Base-by-base conservation (phyloP, 768 basidiomycete species). In the Podaxis sp. region DNA sequence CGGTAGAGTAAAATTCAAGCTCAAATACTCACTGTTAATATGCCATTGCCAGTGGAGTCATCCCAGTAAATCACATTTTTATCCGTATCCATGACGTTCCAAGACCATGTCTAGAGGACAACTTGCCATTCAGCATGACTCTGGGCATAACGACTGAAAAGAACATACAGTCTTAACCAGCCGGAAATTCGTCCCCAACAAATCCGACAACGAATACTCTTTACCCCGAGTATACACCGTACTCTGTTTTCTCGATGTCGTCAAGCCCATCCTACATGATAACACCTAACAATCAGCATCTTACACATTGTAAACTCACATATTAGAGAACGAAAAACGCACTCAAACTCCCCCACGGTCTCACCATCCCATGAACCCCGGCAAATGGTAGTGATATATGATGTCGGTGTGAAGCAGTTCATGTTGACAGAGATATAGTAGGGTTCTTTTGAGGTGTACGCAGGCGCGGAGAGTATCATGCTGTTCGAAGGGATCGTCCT, bases 381-480 rank as follows among this genome's bases (percentile, higher is more conserved):
- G 25, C 74, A 70, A 56, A 84, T 67, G 2, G 77, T 75, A 0
- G 82, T 83, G 27, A 82, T 79, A 66, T 76, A 77, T 7, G 80
- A 81, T 2, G 79, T 75, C 1, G 82, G 82, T 4, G 78, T 80
- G 65, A 83, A 82, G 65, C 80, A 80, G 66, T 83, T 82, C 72
- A 80, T 69, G 57, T 72, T 76, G 24, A 82, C 80, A 13, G 77
- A 75, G 24, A 84, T 79, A 58, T 77, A 78, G 52, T 81, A 82
- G 15, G 77, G 71, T 3, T 74, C 73, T 27, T 74, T 72, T n/a
- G 70, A 55, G 36, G 47, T 15, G 70, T 66, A 49, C 24, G 57
- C 64, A 40, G 77, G 76, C 38, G 76, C 70, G 9, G 70, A 67
- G 43, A 80, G 67, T 3, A 75, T 67, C 79, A 80, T 81, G 49